phyloP scores from a whole-genome alignment of 176 grass and related monocot genomes.

The Saccharum spontaneum region DNA sequence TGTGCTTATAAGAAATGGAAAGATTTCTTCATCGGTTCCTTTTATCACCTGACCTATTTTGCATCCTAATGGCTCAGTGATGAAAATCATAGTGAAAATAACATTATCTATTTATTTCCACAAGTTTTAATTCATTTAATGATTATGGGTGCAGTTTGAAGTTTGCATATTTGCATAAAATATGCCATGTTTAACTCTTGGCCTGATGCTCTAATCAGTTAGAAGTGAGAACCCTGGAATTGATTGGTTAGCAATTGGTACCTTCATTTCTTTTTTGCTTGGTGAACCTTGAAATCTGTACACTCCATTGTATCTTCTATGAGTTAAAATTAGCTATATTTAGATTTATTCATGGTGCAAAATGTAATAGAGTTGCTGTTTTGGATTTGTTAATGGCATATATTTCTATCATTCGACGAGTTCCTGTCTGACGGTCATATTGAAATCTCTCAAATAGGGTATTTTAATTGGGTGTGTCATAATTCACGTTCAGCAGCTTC shows the following conservation, averaged over 20 bases:
- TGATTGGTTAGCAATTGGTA: background rate
- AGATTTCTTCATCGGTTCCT: slow-evolving; percentile 15
- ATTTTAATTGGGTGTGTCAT: slow-evolving; percentile 93
- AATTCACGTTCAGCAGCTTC: slow-evolving; percentile 85
- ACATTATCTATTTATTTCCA: background rate
- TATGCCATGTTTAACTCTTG: slow-evolving; percentile 24
- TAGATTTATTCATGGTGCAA: slow-evolving; percentile 33
- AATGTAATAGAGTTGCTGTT: slow-evolving; percentile 28
- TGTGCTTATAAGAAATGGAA: background rate
- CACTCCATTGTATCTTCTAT: slow-evolving; percentile 28
- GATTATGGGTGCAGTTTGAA: background rate
- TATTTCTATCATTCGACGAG: slow-evolving; percentile 55
- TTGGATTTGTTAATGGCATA: slow-evolving; percentile 54
- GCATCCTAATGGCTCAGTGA: background rate
- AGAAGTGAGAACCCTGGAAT: slow-evolving; percentile 12
- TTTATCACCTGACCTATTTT: slow-evolving; percentile 17
- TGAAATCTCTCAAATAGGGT: slow-evolving; percentile 97
- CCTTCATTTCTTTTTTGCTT: slow-evolving; percentile 33
- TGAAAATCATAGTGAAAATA: slow-evolving; percentile 16
- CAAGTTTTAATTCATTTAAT: background rate
- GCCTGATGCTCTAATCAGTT: background rate
- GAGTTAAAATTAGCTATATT: slow-evolving; percentile 27
- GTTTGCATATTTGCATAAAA: slow-evolving; percentile 27
- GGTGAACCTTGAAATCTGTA: slow-evolving; percentile 21
- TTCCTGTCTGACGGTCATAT: slow-evolving; percentile 71